phyloP scores from a whole-genome alignment of 352 stramenopile genomes.

The Elongisporangium senticosum region DNA sequence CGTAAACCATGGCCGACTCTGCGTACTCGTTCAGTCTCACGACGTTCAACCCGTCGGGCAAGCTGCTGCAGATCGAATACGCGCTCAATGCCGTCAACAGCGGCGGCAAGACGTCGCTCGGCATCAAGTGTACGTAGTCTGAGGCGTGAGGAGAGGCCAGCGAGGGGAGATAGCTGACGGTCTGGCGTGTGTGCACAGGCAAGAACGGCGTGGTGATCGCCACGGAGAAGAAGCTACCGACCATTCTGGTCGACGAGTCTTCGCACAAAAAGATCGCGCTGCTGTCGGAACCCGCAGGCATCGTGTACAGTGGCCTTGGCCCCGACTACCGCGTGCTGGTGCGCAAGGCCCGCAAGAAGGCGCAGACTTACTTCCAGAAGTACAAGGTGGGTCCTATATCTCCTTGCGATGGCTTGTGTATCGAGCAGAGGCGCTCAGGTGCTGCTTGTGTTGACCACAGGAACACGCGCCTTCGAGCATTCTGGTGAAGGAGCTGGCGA shows the following conservation, averaged over 20 bases:
- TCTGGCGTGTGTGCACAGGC: conserved; percentile 44
- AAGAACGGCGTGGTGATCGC: conserved; percentile 99
- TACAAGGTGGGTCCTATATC: conserved; percentile 69
- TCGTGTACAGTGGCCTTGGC: conserved; percentile 97
- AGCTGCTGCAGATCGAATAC: conserved; percentile 99
- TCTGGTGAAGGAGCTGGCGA: conserved; percentile 94
- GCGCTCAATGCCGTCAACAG: conserved; percentile 97
- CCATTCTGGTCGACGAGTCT: conserved; percentile 93
- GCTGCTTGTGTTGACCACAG: conserved; percentile 8
- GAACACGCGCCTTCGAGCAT: conserved; percentile 93
- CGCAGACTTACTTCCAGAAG: conserved; percentile 94
- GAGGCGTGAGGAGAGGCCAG: background rate
- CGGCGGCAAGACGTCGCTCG: conserved; percentile 96
- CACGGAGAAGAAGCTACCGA: conserved; percentile 98
- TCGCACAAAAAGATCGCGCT: conserved; percentile 96
- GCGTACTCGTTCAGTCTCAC: conserved; percentile 99
- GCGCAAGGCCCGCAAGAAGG: conserved; percentile 94
- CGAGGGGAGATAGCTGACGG: background rate
- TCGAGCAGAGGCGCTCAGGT: background rate
- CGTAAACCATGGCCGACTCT: conserved; percentile 90
- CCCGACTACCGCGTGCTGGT: conserved; percentile 99
- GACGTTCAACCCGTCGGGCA: conserved; percentile 98
- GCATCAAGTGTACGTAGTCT: conserved; percentile 89
- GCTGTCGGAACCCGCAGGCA: conserved; percentile 88
- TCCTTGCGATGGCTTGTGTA: background rate